These are phyloP conservation scores for Cyclaneusma minus DNA, from an alignment of 2,329 filamentous ascomycete genomes.

Conservation along the genomic window DNA sequence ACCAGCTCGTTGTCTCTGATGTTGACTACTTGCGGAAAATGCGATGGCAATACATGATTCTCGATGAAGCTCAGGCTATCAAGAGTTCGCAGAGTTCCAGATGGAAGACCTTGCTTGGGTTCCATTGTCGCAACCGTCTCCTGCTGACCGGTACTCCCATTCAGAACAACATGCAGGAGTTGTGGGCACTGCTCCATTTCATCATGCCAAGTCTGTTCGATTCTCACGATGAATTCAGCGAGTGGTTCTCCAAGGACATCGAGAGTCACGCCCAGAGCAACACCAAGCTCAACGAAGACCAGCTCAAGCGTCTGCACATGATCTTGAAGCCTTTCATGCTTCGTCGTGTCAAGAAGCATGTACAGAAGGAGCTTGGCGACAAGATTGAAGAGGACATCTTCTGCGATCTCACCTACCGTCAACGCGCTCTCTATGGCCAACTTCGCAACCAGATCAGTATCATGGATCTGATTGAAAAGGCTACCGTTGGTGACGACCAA, in stretches of 20 bases:
- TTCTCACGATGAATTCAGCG: conserved; percentile 82
- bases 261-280: conserved; percentile 98
- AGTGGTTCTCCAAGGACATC: conserved; percentile 92
- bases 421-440: conserved; percentile 84
- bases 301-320: conserved; percentile 93
- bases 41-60: conserved; percentile 99
- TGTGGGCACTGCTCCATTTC: conserved; percentile 96
- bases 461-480: conserved; percentile 96
- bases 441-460: conserved; percentile 95
- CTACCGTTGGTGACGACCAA: conserved; percentile 81
- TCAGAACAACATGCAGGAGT: conserved; percentile 99
- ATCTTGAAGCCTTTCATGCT: conserved; percentile 99
- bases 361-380: conserved; percentile 96
- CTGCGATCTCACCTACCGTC: conserved; percentile 91
- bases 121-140: conserved; percentile 89
- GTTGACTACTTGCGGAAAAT: conserved; percentile 98
- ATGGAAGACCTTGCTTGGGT: conserved; percentile 89
- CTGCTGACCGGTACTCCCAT: conserved; percentile 93
- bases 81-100: conserved; percentile 93
- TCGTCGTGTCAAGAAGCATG: conserved; percentile 97
- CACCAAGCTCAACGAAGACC: conserved; percentile 97
- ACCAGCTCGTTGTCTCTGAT: conserved; percentile 92
- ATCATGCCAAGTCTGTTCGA: conserved; percentile 99
- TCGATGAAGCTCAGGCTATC: conserved; percentile 97
- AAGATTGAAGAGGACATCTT: conserved; percentile 96